Base-by-base conservation (phyloP, 768 basidiomycete species). In the Lyophyllum semitale region DNA sequence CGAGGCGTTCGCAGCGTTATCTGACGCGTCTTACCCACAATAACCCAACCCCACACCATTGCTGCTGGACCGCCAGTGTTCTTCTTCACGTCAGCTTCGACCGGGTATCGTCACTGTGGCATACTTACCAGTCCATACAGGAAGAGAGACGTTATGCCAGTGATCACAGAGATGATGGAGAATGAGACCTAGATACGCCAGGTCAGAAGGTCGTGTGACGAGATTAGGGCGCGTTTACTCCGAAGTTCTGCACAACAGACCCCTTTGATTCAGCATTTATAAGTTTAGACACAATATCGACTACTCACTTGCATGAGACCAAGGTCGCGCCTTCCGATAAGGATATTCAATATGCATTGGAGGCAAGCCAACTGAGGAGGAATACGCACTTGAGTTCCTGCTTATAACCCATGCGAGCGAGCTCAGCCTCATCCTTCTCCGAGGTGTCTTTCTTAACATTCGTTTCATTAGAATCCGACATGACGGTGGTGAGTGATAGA, bases 1-100 rank as follows among this genome's bases (percentile, higher is more conserved):
- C 8, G 7, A 22, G 17, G 8, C 13, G 13, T 8, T 9, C 13
- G 15, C n/a, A 42, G 25, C 22, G 29, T 18, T 37, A 17, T 40
- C 25, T 12, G 27, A 18, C 17, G 23, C 30, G 26, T 27, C 84
- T 55, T 59, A 87, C 84, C 69, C 33, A 85, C 86, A 30, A 87
- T 77, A 3, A 87, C 65, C 82, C 83, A 89, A 17, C 86, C 85
- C 85, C 86, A 88, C 0, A 86, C 85, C 88, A 89, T 91, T 3
- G 88, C 87, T 0, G 77, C 88, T 0, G 88, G 87, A 8, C 89
- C 89, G 38, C 89, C 88, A 0, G 87, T 90, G 44, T 82, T 86
- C 84, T 89, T 23, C 8, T 23, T 37, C 23, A 3, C 13, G 46
- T 18, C 18, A 23, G 7, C 33, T 1, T 26, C 22, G n/a, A 27